phyloP scores from a whole-genome alignment of 2,329 filamentous ascomycete species.

The Ophiostoma populinum region DNA sequence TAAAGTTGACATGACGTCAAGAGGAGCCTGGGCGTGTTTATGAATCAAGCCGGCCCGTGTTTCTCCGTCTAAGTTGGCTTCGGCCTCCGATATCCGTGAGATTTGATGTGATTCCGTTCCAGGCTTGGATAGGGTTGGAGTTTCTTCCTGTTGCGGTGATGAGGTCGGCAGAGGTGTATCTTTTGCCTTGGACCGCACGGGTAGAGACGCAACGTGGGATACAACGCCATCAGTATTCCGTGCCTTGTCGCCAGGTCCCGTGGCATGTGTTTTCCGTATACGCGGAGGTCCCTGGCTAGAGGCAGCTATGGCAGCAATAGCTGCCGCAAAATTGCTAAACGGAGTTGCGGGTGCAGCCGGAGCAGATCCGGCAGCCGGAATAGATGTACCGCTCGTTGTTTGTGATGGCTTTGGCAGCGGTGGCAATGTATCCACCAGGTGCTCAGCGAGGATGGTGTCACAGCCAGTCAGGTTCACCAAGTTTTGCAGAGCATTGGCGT shows the following conservation, averaged over 20 bases:
- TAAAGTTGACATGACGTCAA: no score
- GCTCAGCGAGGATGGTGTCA: slow-evolving; percentile 39
- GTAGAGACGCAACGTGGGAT: background rate
- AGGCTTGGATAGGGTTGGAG: no score
- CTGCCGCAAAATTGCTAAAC: slow-evolving; percentile 2
- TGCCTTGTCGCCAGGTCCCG: no score
- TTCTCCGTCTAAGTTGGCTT: no score
- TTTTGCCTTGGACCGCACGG: background rate
- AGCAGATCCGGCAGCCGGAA: no score
- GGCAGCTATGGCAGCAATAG: slow-evolving; percentile 6
- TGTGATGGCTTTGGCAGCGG: background rate
- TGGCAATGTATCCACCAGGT: slow-evolving; percentile 30
- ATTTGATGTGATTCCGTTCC: no score
- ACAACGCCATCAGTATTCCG: no score
- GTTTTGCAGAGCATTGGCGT: slow-evolving; percentile 50
- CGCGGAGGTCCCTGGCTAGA: slow-evolving; percentile 5
- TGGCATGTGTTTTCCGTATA: background rate
- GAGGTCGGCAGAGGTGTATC: background rate
- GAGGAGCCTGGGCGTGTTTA: no score
- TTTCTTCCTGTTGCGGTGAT: no score
- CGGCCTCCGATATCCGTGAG: no score
- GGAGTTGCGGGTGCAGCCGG: background rate
- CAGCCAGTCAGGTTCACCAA: slow-evolving; percentile 63
- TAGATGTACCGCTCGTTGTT: no score
- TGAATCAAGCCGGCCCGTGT: no score